These are phyloP conservation scores for Diaporthe vexans DNA, from an alignment of 2,329 filamentous ascomycete genomes.

Conservation along the genomic window DNA sequence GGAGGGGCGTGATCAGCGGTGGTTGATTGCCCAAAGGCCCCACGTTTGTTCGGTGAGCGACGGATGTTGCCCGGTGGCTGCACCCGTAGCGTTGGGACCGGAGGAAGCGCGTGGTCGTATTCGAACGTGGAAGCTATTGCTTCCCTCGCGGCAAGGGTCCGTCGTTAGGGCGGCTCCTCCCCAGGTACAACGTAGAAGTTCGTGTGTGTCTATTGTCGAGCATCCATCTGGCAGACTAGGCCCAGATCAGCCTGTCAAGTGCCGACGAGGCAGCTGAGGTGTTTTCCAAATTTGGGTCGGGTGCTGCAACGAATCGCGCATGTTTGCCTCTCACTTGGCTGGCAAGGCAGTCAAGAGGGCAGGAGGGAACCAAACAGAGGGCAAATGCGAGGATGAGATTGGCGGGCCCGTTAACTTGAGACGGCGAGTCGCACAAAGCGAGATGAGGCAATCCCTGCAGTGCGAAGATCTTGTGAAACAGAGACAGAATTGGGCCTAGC, in stretches of 20 bases:
- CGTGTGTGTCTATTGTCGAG: neutral
- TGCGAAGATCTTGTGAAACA: conserved; percentile 31
- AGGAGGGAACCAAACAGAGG: neutral
- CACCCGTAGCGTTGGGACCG: neutral
- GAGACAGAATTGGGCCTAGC: conserved; percentile 17
- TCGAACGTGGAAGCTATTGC: neutral
- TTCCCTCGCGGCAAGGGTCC: neutral
- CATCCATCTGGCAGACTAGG: neutral
- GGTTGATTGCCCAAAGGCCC: neutral
- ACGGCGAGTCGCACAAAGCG: conserved; percentile 35
- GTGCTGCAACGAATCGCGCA: conserved; percentile 8
- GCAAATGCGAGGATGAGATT: neutral
- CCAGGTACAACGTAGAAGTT: neutral
- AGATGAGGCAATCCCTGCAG: conserved; percentile 33
- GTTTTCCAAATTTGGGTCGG: neutral
- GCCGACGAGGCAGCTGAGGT: neutral
- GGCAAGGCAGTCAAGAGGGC: neutral
- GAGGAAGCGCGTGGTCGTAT: conserved; percentile 24
- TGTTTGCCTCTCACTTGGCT: neutral
- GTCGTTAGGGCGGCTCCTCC: neutral
- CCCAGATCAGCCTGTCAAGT: neutral
- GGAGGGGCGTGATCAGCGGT: conserved; percentile 1
- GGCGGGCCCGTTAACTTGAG: conserved; percentile 10
- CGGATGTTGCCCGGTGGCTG: conserved; percentile 25
- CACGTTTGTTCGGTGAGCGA: conserved; percentile 16